Conservation (phyloP, 1,139 yeast genomes). For the Suzukiozyma palmioleophila region DNA sequence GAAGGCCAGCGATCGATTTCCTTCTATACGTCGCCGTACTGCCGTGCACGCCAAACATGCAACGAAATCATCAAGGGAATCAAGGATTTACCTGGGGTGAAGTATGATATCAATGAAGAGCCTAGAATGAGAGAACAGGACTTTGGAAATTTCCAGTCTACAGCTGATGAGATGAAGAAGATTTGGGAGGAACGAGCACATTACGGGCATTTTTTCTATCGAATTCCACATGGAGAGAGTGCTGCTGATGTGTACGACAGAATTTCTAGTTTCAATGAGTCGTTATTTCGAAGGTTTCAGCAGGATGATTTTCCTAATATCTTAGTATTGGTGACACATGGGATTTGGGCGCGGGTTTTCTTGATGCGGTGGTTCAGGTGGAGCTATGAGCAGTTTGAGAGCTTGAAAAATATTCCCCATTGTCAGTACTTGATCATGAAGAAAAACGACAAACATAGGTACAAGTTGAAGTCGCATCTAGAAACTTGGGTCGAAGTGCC, state of each 20-base stretch:
- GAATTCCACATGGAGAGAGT: constrained; percentile 91
- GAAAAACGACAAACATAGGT: constrained; percentile 41
- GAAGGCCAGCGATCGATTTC: constrained; percentile 28
- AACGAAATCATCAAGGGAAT: constrained; percentile 61
- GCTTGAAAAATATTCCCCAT: constrained; percentile 75
- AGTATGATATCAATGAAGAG: constrained; percentile 66
- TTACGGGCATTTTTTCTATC: constrained; percentile 86
- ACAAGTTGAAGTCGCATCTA: constrained; percentile 48
- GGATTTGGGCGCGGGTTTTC: constrained; percentile 90
- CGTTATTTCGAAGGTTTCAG: constrained; percentile 75
- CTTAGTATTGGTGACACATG: constrained; percentile 83
- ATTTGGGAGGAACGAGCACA: constrained; percentile 80
- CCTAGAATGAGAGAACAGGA: constrained; percentile 92
- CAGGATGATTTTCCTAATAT: constrained; percentile 64
- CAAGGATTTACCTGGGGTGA: constrained; percentile 43
- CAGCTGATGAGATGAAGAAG: constrained; percentile 69
- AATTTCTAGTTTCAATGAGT: constrained; percentile 84
- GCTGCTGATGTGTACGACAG: constrained; percentile 95
- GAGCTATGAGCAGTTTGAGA: constrained; percentile 86
- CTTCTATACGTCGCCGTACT: constrained; percentile 81
- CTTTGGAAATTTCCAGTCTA: constrained; percentile 86
- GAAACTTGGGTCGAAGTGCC: constrained; percentile 58
- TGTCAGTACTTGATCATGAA: constrained; percentile 82
- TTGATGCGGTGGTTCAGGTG: constrained; percentile 92
- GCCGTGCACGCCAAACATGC: constrained; percentile 77